Evolutionary conservation across 495 filamentous ascomycete species (phyloP).

Genomic region (Hypoxylon intermedium): DNA sequence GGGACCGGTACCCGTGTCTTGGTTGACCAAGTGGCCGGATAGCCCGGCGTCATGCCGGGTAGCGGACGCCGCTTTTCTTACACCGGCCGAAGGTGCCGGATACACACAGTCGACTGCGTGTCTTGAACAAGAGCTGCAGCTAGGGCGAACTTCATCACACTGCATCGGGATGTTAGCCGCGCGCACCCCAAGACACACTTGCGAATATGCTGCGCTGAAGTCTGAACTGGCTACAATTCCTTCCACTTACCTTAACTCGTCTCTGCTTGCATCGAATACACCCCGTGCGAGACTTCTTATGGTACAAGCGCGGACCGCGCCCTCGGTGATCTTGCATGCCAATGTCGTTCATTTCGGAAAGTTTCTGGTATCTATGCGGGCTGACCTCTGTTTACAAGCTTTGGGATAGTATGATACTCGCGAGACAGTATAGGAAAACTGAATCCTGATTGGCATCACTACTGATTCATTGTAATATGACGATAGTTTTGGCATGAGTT

Average conservation of each 20-base stretch:
- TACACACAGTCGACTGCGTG: constrained; percentile 49
- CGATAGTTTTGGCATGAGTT: background rate
- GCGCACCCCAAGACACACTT: constrained; percentile 1
- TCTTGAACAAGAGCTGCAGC: constrained; percentile 48
- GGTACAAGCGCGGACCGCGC: constrained; percentile 43
- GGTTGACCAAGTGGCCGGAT: constrained; percentile 1
- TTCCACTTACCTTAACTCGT: constrained; percentile 45
- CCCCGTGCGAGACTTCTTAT: constrained; percentile 47
- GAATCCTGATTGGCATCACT: background rate
- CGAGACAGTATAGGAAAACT: background rate
- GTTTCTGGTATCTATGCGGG: background rate
- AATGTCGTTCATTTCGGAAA: constrained; percentile 22
- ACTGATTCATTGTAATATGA: constrained; percentile 2
- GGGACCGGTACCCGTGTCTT: background rate
- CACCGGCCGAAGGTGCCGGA: constrained; percentile 11
- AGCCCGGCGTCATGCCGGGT: constrained; percentile 8
- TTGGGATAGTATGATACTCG: background rate
- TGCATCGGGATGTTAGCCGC: constrained; percentile 35
- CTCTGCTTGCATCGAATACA: constrained; percentile 47
- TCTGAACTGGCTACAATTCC: background rate
- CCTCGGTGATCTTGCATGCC: constrained; percentile 29
- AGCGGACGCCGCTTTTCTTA: constrained; percentile 12
- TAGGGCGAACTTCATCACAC: constrained; percentile 51
- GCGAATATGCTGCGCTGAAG: constrained; percentile 1
- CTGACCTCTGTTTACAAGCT: background rate